Evolutionary conservation across 139 green algal species (phyloP).

Genomic region (Deuterostichococcus epilithicus): DNA sequence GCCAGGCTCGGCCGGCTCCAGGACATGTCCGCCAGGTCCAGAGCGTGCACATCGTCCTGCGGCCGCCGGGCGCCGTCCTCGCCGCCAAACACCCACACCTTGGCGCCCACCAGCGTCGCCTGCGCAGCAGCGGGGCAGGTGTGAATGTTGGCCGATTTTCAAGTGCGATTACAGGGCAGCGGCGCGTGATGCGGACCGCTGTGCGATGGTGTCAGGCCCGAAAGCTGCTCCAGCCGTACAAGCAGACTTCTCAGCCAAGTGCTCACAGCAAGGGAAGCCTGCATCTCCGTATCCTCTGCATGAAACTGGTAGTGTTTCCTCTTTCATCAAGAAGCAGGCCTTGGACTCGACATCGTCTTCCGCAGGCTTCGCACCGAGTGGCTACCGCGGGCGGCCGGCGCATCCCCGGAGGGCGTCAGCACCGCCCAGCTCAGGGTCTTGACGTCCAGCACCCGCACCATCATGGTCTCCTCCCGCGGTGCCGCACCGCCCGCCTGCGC

Average conservation of each 20-base stretch:
- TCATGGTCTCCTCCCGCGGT: conserved; percentile 25
- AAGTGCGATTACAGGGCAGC: too few species aligned
- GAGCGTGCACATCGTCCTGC: conserved; percentile 58
- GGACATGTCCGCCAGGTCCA: conserved; percentile 62
- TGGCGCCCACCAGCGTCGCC: conserved; percentile 55
- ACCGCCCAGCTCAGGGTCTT: conserved; percentile 45
- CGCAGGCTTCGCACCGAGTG: conserved; percentile 48
- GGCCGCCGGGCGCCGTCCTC: conserved; percentile 67
- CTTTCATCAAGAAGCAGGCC: too few species aligned
- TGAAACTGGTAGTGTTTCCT: too few species aligned
- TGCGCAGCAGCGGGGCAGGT: conserved; percentile 15
- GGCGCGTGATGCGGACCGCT: too few species aligned
- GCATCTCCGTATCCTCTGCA: too few species aligned
- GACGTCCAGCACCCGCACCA: conserved; percentile 64
- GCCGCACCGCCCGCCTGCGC: neutral
- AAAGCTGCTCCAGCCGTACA: too few species aligned
- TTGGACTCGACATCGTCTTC: too few species aligned
- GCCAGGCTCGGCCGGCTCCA: conserved; percentile 30
- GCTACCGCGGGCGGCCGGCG: conserved; percentile 62
- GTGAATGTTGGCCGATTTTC: too few species aligned
- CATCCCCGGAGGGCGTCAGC: conserved; percentile 18
- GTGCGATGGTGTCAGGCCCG: too few species aligned
- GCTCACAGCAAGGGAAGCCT: too few species aligned
- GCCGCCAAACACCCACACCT: conserved; percentile 79
- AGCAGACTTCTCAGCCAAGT: too few species aligned